Percentiles rank a stretch among this genome's conserved stretches.
Evolutionary conservation across 208 protist genomes (phyloP).

Genomic region (Trypanosoma melophagium): DNA sequence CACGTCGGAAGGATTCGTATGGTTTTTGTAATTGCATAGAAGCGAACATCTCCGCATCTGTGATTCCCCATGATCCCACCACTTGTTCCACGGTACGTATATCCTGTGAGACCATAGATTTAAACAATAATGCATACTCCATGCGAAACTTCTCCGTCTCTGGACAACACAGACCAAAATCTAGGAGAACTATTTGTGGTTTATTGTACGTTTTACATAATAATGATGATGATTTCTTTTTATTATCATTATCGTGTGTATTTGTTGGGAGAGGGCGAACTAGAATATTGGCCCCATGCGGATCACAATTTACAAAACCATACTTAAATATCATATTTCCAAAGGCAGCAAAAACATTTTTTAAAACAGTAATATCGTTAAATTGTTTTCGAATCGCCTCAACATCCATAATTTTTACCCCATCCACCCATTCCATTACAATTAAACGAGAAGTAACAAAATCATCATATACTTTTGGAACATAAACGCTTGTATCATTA

Average conservation of each 20-base stretch:
- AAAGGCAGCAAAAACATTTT: constrained; percentile 83
- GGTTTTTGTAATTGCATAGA: constrained; percentile 81
- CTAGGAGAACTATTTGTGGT: constrained; percentile 67
- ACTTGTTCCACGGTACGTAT: constrained; percentile 50
- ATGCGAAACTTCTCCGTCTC: constrained; percentile 73
- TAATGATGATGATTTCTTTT: neutral
- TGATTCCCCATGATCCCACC: constrained; percentile 68
- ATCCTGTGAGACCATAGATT: constrained; percentile 73
- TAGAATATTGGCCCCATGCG: constrained; percentile 93
- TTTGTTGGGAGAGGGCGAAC: constrained; percentile 43
- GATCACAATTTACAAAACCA: constrained; percentile 94
- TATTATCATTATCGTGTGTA: too few relatives aligned
- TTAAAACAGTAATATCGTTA: constrained; percentile 48
- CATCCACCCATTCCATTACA: constrained; percentile 94
- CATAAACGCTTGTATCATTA: constrained; percentile 45
- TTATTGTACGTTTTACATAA: constrained; percentile 1
- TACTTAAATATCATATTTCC: constrained; percentile 93
- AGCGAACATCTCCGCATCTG: constrained; percentile 68
- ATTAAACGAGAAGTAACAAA: constrained; percentile 75
- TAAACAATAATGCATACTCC: constrained; percentile 78
- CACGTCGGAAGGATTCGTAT: constrained; percentile 43
- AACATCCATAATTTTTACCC: constrained; percentile 68
- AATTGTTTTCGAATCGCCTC: constrained; percentile 52
- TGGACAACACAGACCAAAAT: constrained; percentile 77
- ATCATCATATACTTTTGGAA: constrained; percentile 55